Base-by-base conservation (phyloP, 441 rosid genomes). In the Brassica hybrid region DNA sequence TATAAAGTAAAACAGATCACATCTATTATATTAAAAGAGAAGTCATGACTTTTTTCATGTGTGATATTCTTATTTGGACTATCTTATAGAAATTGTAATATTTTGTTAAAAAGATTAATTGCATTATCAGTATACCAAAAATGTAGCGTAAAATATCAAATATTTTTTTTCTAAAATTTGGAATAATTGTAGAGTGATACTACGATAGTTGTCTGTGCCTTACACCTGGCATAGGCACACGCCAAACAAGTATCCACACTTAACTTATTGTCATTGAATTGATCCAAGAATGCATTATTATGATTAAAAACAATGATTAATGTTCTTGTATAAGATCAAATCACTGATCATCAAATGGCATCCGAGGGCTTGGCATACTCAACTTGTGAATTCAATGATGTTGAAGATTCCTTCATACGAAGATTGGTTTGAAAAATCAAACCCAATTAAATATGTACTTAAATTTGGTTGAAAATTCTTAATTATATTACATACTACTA, bases 261-360 rank as follows among this genome's bases (percentile, higher is more conserved):
- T 72, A 72, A 65, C 81, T 59, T 65, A 65, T 77, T 72, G 16
- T 72, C 27, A 7, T 41, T 78, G 52, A 59, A 72, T 66, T 78
- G 77, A 78, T 78, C 73, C 77, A 78, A 66, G 69, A 72, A 30
- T 72, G 65, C 64, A 78, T 72, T 72, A 78, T 78, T 78, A 67
- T 72, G 64, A 72, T 78, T 78, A 34, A 7, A 62, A 63, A 13
- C 52, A 77, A 65, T 77, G 41, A 65, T 77, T 32, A 71, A 71
- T 17, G 16, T 72, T 72, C 48, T 11, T 1, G 32, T 59, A n/a
- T 65, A 19, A 65, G 62, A 72, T 45, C 57, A 19, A 12, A 66
- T 58, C 43, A 59, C 17, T 77, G 63, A 45, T 66, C 72, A 66
- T 66, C 76, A 72, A 32, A 72, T 45, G 76, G 73, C 25, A 72